A percentile compares a stretch with the other conserved stretches of the same genome.
These are phyloP conservation scores for Trichoderma atroviride DNA, from an alignment of 2,329 filamentous ascomycete species.

Conservation along the genomic window DNA sequence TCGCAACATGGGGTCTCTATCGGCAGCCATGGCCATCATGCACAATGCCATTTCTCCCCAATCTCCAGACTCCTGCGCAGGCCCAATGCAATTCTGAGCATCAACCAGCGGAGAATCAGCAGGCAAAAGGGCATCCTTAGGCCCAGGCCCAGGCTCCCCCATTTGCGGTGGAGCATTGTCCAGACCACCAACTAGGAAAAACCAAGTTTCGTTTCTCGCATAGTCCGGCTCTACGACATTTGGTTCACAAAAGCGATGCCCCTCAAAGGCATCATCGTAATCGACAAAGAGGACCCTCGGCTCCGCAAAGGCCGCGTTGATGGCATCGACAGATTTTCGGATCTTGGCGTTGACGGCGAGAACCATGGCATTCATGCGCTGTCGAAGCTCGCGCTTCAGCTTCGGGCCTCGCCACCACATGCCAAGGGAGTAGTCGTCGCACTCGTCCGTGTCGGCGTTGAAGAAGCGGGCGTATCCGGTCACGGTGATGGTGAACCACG, in stretches of 20 bases:
- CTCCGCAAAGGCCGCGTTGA: slow-evolving; percentile 43
- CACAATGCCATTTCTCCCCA: slow-evolving; percentile 49
- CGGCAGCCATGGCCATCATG: slow-evolving; percentile 48
- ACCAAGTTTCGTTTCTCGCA: slow-evolving; percentile 48
- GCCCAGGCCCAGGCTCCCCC: neutral
- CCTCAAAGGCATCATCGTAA: slow-evolving; percentile 48
- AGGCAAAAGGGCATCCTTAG: slow-evolving; percentile 31
- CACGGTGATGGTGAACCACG: slow-evolving; percentile 47
- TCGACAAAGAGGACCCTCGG: slow-evolving; percentile 49
- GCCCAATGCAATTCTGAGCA: slow-evolving; percentile 41
- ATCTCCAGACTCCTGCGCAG: slow-evolving; percentile 43
- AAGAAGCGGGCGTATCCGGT: slow-evolving; percentile 55
- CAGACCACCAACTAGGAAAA: slow-evolving; percentile 50
- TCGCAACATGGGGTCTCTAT: slow-evolving; percentile 41
- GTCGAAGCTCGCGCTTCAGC: slow-evolving; percentile 44
- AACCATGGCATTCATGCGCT: slow-evolving; percentile 50
- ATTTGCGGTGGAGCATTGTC: slow-evolving; percentile 40
- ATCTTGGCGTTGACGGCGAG: slow-evolving; percentile 47
- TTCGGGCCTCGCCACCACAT: slow-evolving; percentile 51
- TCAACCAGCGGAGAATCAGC: slow-evolving; percentile 41
- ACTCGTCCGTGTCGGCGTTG: slow-evolving; percentile 47
- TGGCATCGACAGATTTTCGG: slow-evolving; percentile 37
- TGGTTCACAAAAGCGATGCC: slow-evolving; percentile 50
- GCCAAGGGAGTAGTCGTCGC: slow-evolving; percentile 49
- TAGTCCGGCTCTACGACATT: slow-evolving; percentile 49